These are phyloP conservation scores for Xylariaceae sp. DNA, from an alignment of 2,329 filamentous ascomycete genomes.

Conservation along the genomic window DNA sequence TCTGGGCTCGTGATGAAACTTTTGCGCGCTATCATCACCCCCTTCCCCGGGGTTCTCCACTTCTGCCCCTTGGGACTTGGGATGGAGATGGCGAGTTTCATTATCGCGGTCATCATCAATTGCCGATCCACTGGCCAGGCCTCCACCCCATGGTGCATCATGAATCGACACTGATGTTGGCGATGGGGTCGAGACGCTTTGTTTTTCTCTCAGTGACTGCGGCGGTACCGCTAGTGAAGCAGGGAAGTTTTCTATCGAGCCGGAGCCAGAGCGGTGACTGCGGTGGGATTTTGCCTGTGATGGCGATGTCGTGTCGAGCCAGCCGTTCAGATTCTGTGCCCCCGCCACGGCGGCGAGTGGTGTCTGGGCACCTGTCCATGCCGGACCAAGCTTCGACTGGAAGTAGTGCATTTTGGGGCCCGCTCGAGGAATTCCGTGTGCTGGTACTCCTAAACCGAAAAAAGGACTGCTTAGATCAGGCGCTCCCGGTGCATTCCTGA, in stretches of 20 bases:
- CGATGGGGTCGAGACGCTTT: constrained; percentile 57
- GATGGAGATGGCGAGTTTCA: constrained; percentile 1
- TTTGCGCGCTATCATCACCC: constrained; percentile 31
- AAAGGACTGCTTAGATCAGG: constrained; percentile 51
- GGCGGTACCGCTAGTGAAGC: constrained; percentile 32
- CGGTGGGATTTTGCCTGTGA: background rate
- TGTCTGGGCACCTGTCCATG: constrained; percentile 69
- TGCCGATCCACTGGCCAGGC: constrained; percentile 11
- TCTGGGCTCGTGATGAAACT: constrained; percentile 62
- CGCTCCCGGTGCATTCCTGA: constrained; percentile 30
- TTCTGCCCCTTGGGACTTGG: constrained; percentile 6
- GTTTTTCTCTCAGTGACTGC: constrained; percentile 48
- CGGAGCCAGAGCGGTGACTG: constrained; percentile 21
- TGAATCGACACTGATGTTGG: constrained; percentile 53
- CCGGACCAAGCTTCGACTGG: constrained; percentile 66
- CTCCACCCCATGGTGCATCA: constrained; percentile 32
- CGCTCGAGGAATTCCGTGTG: constrained; percentile 61
- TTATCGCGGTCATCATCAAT: constrained; percentile 20
- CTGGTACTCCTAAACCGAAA: constrained; percentile 47
- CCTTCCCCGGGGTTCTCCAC: constrained; percentile 9
- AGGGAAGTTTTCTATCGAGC: constrained; percentile 37
- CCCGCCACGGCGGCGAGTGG: constrained; percentile 74
- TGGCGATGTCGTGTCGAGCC: constrained; percentile 33
- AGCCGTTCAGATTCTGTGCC: constrained; percentile 54
- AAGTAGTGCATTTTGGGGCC: constrained; percentile 78